These are phyloP conservation scores for Lasiosphaeris hirsuta DNA, from an alignment of 495 filamentous ascomycete genomes.

Conservation along the genomic window DNA sequence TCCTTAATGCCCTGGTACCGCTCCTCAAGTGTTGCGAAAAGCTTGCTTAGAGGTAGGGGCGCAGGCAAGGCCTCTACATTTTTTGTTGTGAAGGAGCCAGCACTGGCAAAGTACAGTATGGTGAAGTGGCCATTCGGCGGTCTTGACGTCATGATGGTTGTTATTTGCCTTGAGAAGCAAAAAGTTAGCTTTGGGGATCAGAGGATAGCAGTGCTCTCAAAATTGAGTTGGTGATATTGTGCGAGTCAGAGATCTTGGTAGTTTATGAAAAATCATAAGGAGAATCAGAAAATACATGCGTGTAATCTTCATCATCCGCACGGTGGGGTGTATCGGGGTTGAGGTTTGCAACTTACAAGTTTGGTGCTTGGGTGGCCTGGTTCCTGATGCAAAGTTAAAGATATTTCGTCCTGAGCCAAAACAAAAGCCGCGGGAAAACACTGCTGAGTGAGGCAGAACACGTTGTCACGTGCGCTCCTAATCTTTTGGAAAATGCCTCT, in stretches of 20 bases:
- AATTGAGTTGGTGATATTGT: not conserved
- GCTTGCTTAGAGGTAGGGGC: slow-evolving; percentile 60
- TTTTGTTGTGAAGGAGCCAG: slow-evolving; percentile 68
- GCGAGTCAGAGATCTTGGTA: slow-evolving; percentile 60
- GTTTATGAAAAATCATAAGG: slow-evolving; percentile 42
- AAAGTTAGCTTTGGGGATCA: slow-evolving; percentile 17
- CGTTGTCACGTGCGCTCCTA: not conserved
- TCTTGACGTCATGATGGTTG: slow-evolving; percentile 36
- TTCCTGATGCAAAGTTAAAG: not conserved
- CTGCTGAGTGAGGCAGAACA: no score
- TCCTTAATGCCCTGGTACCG: slow-evolving; percentile 74
- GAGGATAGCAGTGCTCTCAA: not conserved
- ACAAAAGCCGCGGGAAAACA: no score
- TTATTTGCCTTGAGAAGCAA: not conserved
- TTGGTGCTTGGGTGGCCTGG: not conserved
- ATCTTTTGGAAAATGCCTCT: not conserved
- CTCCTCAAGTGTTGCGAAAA: slow-evolving; percentile 72
- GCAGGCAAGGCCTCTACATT: slow-evolving; percentile 68
- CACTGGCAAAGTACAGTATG: slow-evolving; percentile 83
- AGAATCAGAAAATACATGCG: slow-evolving; percentile 35
- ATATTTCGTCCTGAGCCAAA: not conserved
- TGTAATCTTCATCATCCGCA: slow-evolving; percentile 52
- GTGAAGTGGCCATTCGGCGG: slow-evolving; percentile 62
- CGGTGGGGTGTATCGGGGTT: not conserved
- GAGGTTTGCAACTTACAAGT: slow-evolving; percentile 16